Evolutionary conservation across 805 yeast genomes (phyloP).

Genomic region (Wickerhamiella kurtzmanii): DNA sequence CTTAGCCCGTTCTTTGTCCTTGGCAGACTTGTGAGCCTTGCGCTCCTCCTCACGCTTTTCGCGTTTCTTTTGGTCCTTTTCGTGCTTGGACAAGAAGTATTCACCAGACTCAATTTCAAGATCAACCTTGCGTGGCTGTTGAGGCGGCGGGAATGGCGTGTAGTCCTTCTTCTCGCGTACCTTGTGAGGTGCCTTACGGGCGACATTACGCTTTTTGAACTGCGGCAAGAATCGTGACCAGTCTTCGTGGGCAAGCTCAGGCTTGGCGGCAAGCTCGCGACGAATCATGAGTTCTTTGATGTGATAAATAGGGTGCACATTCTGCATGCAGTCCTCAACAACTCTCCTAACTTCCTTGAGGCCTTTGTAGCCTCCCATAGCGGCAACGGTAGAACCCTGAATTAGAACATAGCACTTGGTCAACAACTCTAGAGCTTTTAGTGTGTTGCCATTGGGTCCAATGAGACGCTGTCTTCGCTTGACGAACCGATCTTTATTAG

Average conservation of each 20-base stretch:
- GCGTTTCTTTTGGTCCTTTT: constrained; percentile 56
- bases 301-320: constrained; percentile 94
- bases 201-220: constrained; percentile 92
- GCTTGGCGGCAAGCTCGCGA: constrained; percentile 86
- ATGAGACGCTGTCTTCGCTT: constrained; percentile 92
- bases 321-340: constrained; percentile 95
- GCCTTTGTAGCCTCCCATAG: constrained; percentile 93
- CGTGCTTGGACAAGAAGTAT: constrained; percentile 79
- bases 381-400: constrained; percentile 94
- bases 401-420: constrained; percentile 94
- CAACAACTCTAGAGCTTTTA: constrained; percentile 85
- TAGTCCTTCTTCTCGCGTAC: constrained; percentile 60
- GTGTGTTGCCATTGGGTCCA: constrained; percentile 94
- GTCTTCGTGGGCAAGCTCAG: constrained; percentile 89
- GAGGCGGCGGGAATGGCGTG: constrained; percentile 99
- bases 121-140: constrained; percentile 92
- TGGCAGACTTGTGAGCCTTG: constrained; percentile 49
- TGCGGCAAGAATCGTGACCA: constrained; percentile 95
- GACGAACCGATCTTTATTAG: constrained; percentile 84
- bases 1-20: constrained; percentile 56
- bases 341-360: constrained; percentile 83
- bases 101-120: constrained; percentile 97
- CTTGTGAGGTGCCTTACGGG: constrained; percentile 75
- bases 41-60: constrained; percentile 72
- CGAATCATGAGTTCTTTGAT: constrained; percentile 96